A percentile compares a stretch with the other conserved stretches of the same genome.
phyloP scores from a whole-genome alignment of 2,329 filamentous ascomycete species.

The Nemania serpens region DNA sequence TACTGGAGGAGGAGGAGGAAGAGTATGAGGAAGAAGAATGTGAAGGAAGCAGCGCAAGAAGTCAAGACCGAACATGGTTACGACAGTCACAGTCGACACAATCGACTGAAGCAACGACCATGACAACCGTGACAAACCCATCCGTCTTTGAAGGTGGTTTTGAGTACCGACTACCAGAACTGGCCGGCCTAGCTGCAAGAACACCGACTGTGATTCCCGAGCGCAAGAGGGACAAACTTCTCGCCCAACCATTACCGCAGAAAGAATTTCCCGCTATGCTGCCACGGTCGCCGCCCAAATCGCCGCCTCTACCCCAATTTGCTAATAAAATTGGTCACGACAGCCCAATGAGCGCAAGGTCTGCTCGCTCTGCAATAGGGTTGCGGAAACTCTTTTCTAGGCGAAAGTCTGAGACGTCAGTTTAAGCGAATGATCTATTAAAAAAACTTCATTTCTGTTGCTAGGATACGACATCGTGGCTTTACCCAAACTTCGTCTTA shows the following conservation, averaged over 20 bases:
- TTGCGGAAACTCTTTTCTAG: conserved; percentile 35
- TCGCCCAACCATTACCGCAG: conserved; percentile 19
- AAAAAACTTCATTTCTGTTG: background rate
- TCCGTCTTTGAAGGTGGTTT: conserved; percentile 38
- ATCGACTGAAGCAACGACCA: conserved; percentile 29
- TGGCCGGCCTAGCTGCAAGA: conserved; percentile 30
- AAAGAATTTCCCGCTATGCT: conserved; percentile 19
- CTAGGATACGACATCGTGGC: background rate
- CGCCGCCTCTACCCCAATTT: conserved; percentile 14
- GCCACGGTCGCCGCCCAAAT: conserved; percentile 28
- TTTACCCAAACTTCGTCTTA: background rate
- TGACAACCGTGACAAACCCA: conserved; percentile 24
- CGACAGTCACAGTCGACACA: conserved; percentile 31
- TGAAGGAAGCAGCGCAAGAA: conserved; percentile 27
- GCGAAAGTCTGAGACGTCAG: conserved; percentile 27
- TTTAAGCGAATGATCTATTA: conserved; percentile 3
- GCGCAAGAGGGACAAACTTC: conserved; percentile 29
- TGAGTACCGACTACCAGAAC: conserved; percentile 40
- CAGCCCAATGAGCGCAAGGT: conserved; percentile 23
- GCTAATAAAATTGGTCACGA: conserved; percentile 12
- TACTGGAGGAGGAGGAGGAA: conserved; percentile 43
- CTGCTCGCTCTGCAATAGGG: conserved; percentile 30
- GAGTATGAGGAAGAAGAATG: conserved; percentile 33
- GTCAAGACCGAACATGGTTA: conserved; percentile 25
- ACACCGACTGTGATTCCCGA: conserved; percentile 28